phyloP scores from a whole-genome alignment of 2,329 filamentous ascomycete genomes.

The Hypomyces perniciosus region DNA sequence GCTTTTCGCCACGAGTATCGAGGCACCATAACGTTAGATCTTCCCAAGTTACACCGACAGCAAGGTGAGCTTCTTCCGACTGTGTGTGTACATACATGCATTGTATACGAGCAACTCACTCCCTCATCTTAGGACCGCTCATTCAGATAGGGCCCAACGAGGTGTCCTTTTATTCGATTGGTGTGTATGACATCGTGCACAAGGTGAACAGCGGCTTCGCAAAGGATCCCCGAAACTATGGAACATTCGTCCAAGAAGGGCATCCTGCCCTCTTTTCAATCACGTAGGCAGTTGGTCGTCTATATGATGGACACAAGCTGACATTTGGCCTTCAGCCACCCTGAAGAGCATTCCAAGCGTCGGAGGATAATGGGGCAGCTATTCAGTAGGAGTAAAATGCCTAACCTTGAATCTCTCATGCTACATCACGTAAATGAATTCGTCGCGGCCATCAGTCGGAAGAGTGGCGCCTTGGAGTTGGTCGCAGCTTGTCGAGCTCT shows the following conservation, averaged over 20 bases:
- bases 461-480: neutral
- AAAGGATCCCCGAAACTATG: constrained; percentile 23
- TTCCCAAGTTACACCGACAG: constrained; percentile 19
- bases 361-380: constrained; percentile 25
- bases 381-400: constrained; percentile 23
- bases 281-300: constrained; percentile 13
- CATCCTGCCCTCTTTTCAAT: constrained; percentile 25
- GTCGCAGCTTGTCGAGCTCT: constrained; percentile 10
- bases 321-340: constrained; percentile 15
- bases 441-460: constrained; percentile 1
- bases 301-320: neutral
- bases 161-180: constrained; percentile 22
- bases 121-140: constrained; percentile 14
- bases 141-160: constrained; percentile 20
- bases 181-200: constrained; percentile 20
- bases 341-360: constrained; percentile 22
- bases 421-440: constrained; percentile 17
- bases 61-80: constrained; percentile 8
- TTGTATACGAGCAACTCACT: neutral
- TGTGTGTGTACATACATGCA: too few species aligned
- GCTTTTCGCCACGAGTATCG: constrained; percentile 18
- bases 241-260: constrained; percentile 23
- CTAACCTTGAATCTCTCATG: constrained; percentile 21
- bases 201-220: constrained; percentile 20
- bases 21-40: constrained; percentile 18